These are phyloP conservation scores for Aurinia saxatilis DNA, from an alignment of 345 rosid species.

Conservation along the genomic window DNA sequence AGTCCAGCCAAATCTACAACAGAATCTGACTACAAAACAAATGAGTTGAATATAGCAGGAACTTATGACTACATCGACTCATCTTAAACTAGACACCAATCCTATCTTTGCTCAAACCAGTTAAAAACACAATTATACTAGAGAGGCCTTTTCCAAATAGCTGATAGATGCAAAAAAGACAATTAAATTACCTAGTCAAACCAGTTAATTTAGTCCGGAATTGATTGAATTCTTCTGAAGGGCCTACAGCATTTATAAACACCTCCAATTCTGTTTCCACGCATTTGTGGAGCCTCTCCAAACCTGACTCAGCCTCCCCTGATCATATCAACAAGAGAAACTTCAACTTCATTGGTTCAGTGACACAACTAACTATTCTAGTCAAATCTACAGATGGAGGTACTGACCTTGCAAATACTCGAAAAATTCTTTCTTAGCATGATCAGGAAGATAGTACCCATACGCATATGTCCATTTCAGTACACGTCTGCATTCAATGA, in stretches of 20 bases:
- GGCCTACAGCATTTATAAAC: constrained; percentile 20
- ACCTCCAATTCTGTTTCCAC: constrained; percentile 19
- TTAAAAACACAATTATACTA: not conserved
- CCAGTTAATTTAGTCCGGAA: constrained; percentile 72
- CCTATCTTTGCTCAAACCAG: not conserved
- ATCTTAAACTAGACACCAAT: not conserved
- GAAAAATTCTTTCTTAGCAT: constrained; percentile 54
- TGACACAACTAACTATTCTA: not conserved
- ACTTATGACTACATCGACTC: not conserved
- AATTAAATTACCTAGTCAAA: constrained; percentile 56
- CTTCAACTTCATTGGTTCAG: constrained; percentile 1
- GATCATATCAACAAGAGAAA: constrained; percentile 14
- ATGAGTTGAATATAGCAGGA: not conserved
- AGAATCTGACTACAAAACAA: not conserved
- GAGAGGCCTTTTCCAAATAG: not conserved
- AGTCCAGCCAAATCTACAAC: not conserved
- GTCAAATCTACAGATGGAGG: not conserved
- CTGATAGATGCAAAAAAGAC: not conserved
- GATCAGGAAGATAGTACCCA: constrained; percentile 72
- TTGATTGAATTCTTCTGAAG: constrained; percentile 47
- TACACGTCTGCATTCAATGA: constrained; percentile 86
- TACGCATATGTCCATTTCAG: constrained; percentile 93
- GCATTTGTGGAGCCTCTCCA: constrained; percentile 34
- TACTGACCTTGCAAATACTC: constrained; percentile 80
- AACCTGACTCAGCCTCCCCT: constrained; percentile 36